Evolutionary conservation across 129 eudicot species (phyloP).

Genomic region (Logfia minima): DNA sequence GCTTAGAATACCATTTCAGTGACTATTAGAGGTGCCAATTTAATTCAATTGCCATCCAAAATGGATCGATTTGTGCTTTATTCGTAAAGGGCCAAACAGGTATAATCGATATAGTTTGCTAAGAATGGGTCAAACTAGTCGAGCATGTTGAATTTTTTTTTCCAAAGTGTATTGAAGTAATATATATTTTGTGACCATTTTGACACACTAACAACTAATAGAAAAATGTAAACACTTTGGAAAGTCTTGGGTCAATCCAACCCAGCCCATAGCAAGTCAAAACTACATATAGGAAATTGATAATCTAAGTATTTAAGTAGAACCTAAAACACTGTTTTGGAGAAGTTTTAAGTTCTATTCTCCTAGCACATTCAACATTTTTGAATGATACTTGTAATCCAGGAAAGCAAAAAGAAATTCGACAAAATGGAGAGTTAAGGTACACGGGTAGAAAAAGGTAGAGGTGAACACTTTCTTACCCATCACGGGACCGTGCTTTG

Average conservation of each 20-base stretch:
- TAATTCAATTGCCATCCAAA: not conserved
- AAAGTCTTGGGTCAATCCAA: not conserved
- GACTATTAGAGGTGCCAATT: not conserved
- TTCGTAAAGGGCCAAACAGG: not conserved
- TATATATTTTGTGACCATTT: not conserved
- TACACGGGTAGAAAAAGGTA: not conserved
- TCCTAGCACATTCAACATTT: not conserved
- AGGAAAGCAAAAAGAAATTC: not conserved
- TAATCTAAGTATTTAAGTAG: not conserved
- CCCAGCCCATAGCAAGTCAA: not conserved
- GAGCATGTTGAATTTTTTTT: not conserved
- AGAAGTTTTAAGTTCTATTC: not conserved
- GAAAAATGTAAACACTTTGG: not conserved
- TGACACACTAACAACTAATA: not conserved
- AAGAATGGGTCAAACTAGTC: not conserved
- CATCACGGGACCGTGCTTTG: slow-evolving; percentile 82
- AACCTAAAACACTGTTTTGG: not conserved
- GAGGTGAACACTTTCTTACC: slow-evolving; percentile 42
- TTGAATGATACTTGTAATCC: not conserved
- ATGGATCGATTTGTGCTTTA: not conserved
- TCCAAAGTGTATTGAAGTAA: not conserved
- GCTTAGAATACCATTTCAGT: not conserved
- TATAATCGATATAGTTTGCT: not conserved
- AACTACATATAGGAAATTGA: not conserved
- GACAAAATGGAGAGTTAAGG: not conserved